Percentiles rank a stretch among this genome's conserved stretches.
Evolutionary conservation across 192 early-diverging fungal species (phyloP).

Genomic region (Bifiguratus adelaidae): DNA sequence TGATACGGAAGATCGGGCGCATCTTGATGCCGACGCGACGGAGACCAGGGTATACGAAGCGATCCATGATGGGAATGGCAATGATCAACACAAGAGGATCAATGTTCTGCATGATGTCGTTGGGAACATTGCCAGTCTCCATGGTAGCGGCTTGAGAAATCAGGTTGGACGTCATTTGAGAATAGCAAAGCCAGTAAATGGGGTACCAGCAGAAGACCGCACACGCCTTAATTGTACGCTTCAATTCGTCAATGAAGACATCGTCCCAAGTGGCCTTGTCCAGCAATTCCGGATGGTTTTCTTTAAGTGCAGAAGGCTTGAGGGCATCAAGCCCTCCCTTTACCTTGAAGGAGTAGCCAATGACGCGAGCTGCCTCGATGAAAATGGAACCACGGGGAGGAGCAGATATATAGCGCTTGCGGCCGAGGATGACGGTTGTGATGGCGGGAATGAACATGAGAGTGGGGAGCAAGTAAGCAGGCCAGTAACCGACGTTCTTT

Average conservation of each 20-base stretch:
- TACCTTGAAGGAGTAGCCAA: constrained; percentile 18
- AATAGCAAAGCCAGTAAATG: constrained; percentile 64
- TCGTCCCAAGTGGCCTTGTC: constrained; percentile 48
- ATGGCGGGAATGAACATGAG: constrained; percentile 43
- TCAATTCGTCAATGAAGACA: constrained; percentile 60
- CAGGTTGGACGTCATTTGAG: constrained; percentile 52
- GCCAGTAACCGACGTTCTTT: constrained; percentile 45
- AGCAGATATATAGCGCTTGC: constrained; percentile 34
- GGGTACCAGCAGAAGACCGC: constrained; percentile 61
- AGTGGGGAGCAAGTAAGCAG: constrained; percentile 45
- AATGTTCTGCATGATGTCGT: constrained; percentile 59
- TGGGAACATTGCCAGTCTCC: constrained; percentile 39
- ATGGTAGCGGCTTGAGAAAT: constrained; percentile 48
- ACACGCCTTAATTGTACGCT: constrained; percentile 46
- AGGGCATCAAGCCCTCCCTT: constrained; percentile 45
- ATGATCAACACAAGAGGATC: constrained; percentile 59
- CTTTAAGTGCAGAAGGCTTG: constrained; percentile 39
- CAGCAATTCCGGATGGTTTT: constrained; percentile 13
- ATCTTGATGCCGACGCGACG: constrained; percentile 34
- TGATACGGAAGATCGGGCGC: constrained; percentile 52
- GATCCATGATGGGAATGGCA: constrained; percentile 60
- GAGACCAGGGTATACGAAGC: constrained; percentile 44
- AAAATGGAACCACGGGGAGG: constrained; percentile 52
- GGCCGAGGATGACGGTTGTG: constrained; percentile 32
- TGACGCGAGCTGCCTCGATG: constrained; percentile 30